Base-by-base conservation (phyloP, 2,329 filamentous ascomycete genomes). In the Leptoxyphium fumago region DNA sequence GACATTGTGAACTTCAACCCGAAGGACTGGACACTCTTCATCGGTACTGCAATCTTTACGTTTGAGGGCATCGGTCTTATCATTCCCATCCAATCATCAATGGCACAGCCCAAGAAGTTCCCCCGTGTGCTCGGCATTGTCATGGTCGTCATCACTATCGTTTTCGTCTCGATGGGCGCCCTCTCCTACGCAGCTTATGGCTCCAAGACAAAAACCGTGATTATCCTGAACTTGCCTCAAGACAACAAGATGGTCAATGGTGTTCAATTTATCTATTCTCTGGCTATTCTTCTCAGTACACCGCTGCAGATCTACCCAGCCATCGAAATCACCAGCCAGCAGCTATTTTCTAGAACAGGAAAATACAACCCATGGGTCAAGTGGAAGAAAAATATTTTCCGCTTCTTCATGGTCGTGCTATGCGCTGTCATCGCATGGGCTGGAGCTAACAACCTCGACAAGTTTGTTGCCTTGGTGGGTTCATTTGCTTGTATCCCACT, bases 321-420 rank as follows among this genome's bases (percentile, higher is more conserved):
- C 38, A 96, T 98, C 57, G 83, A 89, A 59, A 98, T 98, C 57
- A 86, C 85, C 29, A 88, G 94, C 65, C 94, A 94, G 55, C 86
- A 87, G 52, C 72, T 96, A 6, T 98, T 96, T 64, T 94, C 84
- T 18, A 75, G 83, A 59, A 94, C 87, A 49, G 88, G 91, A 54
- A 98, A 98, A 66, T 94, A 95, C 68, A 95, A 96, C 60, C 88
- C 87, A 1, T 91, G 85, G 60, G 94, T 98, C 71, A 98, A 98
- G 70, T 98, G 91, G 91, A 84, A 96, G 73, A 98, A 98, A 78
- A 98, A 98, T 55, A 70, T 82, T 29, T 98, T 94, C 70, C 82
- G 91, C 44, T 98, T 96, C 71, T 80, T 89, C 59, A 78, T 95
- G 49, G 91, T 96, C 42, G 76, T 84, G 56, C 64, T 91, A 18